Evolutionary conservation across 140 eudicot genomes (phyloP), one percentile per base, ranked within the genome.

Genomic region (Anethum foeniculum): DNA sequence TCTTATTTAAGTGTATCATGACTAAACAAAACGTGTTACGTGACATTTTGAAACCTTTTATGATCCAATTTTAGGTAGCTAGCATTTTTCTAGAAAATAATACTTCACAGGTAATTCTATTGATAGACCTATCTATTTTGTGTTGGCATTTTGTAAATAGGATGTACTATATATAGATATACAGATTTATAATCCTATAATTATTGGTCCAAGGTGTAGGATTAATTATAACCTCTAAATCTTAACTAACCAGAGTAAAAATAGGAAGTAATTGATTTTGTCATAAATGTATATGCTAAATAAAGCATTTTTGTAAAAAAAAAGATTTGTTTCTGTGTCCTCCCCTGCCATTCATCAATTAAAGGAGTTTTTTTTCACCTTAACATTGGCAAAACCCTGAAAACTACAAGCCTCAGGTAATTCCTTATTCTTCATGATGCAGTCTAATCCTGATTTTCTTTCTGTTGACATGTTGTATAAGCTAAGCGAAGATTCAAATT

Each of bases 221-320:
- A 78, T 56, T 81, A 27, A 78, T 74, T 62, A 54, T 71, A 76
- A 86, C 89, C 89, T 43, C 77, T 71, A 73, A 79, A 62, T 78
- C 47, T 39, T 36, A 81, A 75, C 83, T 32, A 56, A 83, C 36
- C 47, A 21, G 80, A 81, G 80, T 23, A 21, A 75, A 75, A 54
- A 62, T 11, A 48, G 79, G 79, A 67, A 65, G 38, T 76, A 82
- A 27, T n/a, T 41, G 54, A 74, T n/a, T 74, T 41, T 43, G 21
- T 44, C 54, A 4, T 44, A 80, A 77, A 60, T 43, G 23, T 28
- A 75, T 34, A 60, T 27, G 60, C 64, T 47, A 14, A 75, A 47
- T 68, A 39, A 4, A 15, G n/a, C 8, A 75, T 75, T 6, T 28
- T 15, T 41, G 15, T 41, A 41, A 41, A 41, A 41, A 3, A 41